Evolutionary conservation across 257 asterid species (phyloP).

Genomic region (Ehretia macrophylla): DNA sequence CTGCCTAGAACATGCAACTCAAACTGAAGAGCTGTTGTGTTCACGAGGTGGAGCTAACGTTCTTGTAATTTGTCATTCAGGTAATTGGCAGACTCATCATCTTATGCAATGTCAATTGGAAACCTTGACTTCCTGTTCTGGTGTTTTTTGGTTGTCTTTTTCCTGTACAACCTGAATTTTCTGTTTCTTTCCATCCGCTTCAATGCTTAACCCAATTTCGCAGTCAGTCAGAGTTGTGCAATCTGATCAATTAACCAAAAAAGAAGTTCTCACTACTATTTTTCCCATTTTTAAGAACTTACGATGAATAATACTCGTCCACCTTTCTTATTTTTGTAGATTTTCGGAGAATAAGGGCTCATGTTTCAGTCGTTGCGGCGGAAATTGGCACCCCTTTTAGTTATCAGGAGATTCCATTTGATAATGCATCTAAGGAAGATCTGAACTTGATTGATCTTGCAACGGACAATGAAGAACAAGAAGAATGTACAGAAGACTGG

Average conservation of each 20-base stretch:
- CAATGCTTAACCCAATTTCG: neutral
- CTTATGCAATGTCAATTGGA: slow-evolving; percentile 6
- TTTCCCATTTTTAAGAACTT: no score
- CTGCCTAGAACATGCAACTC: slow-evolving; percentile 94
- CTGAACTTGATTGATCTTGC: slow-evolving; percentile 68
- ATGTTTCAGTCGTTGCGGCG: slow-evolving; percentile 72
- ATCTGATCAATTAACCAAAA: no score
- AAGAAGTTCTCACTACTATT: no score
- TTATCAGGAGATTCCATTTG: slow-evolving; percentile 53
- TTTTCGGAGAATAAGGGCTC: slow-evolving; percentile 76
- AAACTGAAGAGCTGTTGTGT: slow-evolving; percentile 63
- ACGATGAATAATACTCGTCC: no score
- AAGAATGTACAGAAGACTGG: slow-evolving; percentile 58
- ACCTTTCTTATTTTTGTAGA: slow-evolving; percentile 33
- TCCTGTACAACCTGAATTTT: neutral
- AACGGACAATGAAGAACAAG: slow-evolving; percentile 54
- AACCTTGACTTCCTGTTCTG: neutral
- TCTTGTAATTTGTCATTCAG: slow-evolving; percentile 96
- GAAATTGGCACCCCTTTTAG: slow-evolving; percentile 52
- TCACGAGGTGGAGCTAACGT: slow-evolving; percentile 82
- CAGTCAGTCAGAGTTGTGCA: no score
- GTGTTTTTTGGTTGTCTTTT: neutral
- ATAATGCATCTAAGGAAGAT: slow-evolving; percentile 59
- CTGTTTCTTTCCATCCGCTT: no score
- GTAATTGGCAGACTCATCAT: slow-evolving; percentile 27